Base-by-base conservation (phyloP, 2,329 filamentous ascomycete species). In the Aaosphaeria pasadenensis region DNA sequence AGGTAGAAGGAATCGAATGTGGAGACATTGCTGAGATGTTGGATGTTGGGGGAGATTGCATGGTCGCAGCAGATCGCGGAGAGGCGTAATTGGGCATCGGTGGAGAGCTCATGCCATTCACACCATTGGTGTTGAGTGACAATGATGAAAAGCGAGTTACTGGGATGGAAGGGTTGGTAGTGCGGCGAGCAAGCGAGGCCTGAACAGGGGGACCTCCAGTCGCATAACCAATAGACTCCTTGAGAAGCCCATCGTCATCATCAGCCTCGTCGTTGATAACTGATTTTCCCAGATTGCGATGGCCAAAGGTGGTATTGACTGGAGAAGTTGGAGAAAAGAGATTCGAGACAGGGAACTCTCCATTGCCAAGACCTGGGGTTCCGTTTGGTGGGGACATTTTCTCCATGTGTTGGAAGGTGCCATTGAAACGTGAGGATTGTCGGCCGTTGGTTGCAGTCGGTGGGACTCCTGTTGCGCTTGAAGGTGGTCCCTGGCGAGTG, bases 301-400 rank as follows among this genome's bases (percentile, higher is more conserved):
- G 84, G n/a, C 76, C 75, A n/a, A 87, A 75, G 45, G 86, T 82
- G 61, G 85, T 87, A 39, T 83, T 84, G 46, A 89, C 85, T 1
- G 87, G 87, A 5, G 87, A 89, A 56, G 87, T 86, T 1, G 86
- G 83, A 9, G 85, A 87, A 70, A 89, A 91, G 29, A 89, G 71
- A 51, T 75, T 83, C 55, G 85, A 82, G 44, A 79, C 78, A n/a
- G 80, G 74, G 43, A 87, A 76, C 51, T 88, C 84, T 50, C 76
- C 79, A 47, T 77, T 78, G 55, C 76, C 74, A 59, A 78, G 78
- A 44, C 75, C 71, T 39, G 74, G 74, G 51, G 78, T 83, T 49
- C 65, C 66, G 50, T 80, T 77, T 4, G 84, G 80, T 35, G 84
- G 83, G 29, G 84, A 81, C 43, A 85, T 77, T 61, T 75, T 83